Base-by-base conservation (phyloP, 805 yeast species). In the Suhomyces prunicola region DNA sequence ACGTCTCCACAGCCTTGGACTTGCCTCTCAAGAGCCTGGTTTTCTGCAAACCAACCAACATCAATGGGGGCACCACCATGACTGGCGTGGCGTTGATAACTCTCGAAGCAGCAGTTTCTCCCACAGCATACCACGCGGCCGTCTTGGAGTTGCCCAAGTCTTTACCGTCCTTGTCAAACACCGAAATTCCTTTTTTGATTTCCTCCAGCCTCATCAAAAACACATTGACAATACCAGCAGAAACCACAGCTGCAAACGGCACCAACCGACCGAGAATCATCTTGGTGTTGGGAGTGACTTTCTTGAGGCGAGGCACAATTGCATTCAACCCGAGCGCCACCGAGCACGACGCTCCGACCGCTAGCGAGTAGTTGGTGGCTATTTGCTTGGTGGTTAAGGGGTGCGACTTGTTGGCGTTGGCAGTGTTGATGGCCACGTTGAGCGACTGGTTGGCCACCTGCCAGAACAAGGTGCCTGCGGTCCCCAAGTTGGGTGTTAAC, bases 231-330 rank as follows among this genome's bases (percentile, higher is more conserved):
- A 94, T 78, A 66, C 99, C 98, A 1, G 99, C 99, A 50, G 94
- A 85, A 0, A 92, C 97, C 35, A 94, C 99, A 1, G 99, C 99
- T 0, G 98, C 98, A 74, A 94, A 94, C 6, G 99, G 99, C 10
- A 94, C 96, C 53, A 94, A 78, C 60, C 99, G 85, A 42, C 92
- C 86, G 52, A 94, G 71, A 29, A 92, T 78, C 60, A 86, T 72
- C 64, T 78, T 84, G 2, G 97, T 83, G 54, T 76, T 75, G 1
- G 96, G 85, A n/a, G 81, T 69, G n/a, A 94, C 66, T 33, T 79
- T 76, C 60, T 81, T 87, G 63, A 94, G 75, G 57, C 87, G 81
- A 17, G 98, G 98, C n/a, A 94, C 97, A 29, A 91, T 65, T 22
- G 96, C 82, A 61, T 93, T 92, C 54, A 94, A 81, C 7, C 99